Conservation (phyloP, 169 alveolate species). For the Plasmodium gallinaceum region DNA sequence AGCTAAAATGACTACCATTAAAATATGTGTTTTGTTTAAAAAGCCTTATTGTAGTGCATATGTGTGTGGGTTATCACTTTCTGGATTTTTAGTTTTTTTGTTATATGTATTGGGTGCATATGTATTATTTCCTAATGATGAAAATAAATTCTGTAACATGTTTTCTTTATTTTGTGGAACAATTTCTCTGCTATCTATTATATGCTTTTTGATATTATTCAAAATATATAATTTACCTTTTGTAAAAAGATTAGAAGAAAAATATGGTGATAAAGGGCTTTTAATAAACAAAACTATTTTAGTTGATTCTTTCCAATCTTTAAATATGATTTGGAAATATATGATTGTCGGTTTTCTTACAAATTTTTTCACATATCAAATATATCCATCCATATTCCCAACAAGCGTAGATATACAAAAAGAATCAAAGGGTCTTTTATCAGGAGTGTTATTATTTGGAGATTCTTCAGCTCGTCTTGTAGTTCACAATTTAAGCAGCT, state of each 20-base stretch:
- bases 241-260: conserved; percentile 22
- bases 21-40: conserved; percentile 33
- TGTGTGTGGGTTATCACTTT: conserved; percentile 40
- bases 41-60: conserved; percentile 31
- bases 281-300: conserved; percentile 7
- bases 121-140: conserved; percentile 33
- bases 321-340: conserved; percentile 21
- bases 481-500: conserved; percentile 12
- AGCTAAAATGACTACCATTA: conserved; percentile 36
- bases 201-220: conserved; percentile 11
- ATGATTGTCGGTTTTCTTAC: conserved; percentile 12
- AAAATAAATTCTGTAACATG: conserved; percentile 31
- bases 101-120: conserved; percentile 40
- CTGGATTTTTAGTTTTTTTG: conserved; percentile 37
- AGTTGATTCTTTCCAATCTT: conserved; percentile 10
- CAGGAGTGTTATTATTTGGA: conserved; percentile 28
- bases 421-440: conserved; percentile 37
- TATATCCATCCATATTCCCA: conserved; percentile 43
- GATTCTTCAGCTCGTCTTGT: conserved; percentile 34
- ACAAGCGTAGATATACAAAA: conserved; percentile 1
- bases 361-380: conserved; percentile 26
- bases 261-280: conserved; percentile 25
- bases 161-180: conserved; percentile 22
- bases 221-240: conserved; percentile 13
- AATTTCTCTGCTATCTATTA: not conserved